Evolutionary conservation across 768 basidiomycete genomes (phyloP), one percentile per base, ranked within the genome.

Genomic region (Trichaptum fuscoviolaceum): DNA sequence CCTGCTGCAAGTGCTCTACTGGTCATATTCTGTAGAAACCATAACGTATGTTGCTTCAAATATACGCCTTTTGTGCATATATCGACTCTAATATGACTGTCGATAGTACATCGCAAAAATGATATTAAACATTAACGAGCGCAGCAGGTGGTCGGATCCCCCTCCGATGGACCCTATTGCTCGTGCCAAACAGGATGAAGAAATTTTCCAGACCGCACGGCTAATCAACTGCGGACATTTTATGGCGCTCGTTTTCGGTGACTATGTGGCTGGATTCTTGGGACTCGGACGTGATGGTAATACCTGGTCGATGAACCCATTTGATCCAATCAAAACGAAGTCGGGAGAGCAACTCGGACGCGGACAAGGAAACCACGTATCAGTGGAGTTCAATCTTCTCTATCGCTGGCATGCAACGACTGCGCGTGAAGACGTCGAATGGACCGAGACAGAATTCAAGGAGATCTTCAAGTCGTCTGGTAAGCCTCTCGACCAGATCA

Each of bases 181-280:
- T 66, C 70, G 67, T 20, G 71, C 69, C 20, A 57, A 65, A 10
- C 83, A 84, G 68, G 84, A 85, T 68, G 84, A 85, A 66, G 81
- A 87, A 65, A 83, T 87, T 18, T 87, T 86, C 78, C 83, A 86
- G 70, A 82, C 79, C 17, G 83, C 84, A 0, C 75, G 79, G 26
- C 79, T 86, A 18, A 75, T 86, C 71, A 86, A 86, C 81, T 80
- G 83, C 67, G 83, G 83, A 17, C 83, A 85, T 69, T 86, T 85
- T 72, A 83, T 85, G 77, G 78, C 79, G 67, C 73, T 81, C 58
- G 82, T 85, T 70, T 77, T 85, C 69, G 82, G 81, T 20, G 85
- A 86, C 73, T 87, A 87, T 69, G 85, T 86, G 30, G 81, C 84
- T 5, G 82, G 83, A 7, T 86, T 86, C 76, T 75, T 87, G 3